Percentiles rank a stretch among this genome's conserved stretches.
Evolutionary conservation across 169 alveolate species (phyloP).

Genomic region (Miamiensis avidus): DNA sequence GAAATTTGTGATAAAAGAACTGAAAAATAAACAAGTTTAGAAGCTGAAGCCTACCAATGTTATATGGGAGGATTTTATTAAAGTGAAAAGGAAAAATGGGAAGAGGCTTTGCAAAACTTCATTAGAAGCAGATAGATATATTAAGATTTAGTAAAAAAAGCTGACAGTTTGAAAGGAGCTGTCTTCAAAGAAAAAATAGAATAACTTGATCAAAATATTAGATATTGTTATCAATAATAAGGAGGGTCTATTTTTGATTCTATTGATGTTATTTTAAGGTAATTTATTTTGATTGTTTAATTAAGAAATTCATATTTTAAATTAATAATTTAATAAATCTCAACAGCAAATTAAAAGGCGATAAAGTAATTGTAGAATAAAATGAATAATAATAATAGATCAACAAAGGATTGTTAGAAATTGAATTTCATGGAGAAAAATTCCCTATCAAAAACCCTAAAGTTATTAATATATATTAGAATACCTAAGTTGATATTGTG

Average conservation of each 20-base stretch:
- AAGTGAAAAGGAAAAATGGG: conserved; percentile 16
- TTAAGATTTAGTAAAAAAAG: background rate
- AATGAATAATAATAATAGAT: background rate
- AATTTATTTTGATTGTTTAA: background rate
- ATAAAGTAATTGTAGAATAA: conserved; percentile 6
- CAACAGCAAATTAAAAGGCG: background rate
- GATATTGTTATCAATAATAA: conserved; percentile 18
- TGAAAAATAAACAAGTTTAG: conserved; percentile 1
- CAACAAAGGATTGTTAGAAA: conserved; percentile 11
- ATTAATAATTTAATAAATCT: background rate
- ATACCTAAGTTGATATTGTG: background rate
- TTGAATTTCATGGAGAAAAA: conserved; percentile 18
- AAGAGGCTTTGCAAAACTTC: background rate
- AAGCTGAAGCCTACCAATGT: conserved; percentile 13
- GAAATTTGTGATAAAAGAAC: conserved; percentile 13
- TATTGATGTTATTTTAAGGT: conserved; percentile 1
- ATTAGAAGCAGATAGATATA: conserved; percentile 12
- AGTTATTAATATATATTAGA: background rate
- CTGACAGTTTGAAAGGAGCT: conserved; percentile 12
- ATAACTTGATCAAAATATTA: conserved; percentile 16
- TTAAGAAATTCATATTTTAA: too few species aligned
- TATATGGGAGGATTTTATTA: conserved; percentile 13
- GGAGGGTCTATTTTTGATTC: conserved; percentile 21
- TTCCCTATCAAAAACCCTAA: conserved; percentile 21
- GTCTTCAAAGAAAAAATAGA: conserved; percentile 12